phyloP scores from a whole-genome alignment of 345 rosid genomes.

The Syzygium oleosum region DNA sequence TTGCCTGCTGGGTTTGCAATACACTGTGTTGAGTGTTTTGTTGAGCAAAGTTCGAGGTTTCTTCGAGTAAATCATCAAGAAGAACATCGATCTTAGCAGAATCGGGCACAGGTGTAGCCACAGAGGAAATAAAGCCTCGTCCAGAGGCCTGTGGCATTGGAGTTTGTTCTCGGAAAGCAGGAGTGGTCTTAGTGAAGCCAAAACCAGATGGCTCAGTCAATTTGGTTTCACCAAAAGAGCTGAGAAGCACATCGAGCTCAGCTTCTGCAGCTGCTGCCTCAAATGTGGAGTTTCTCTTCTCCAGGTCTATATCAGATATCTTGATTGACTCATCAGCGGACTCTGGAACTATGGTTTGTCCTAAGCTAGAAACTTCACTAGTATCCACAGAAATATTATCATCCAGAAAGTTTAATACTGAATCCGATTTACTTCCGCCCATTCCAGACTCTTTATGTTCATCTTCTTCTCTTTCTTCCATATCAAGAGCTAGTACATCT shows the following conservation, averaged over 20 bases:
- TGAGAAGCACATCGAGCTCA: slow-evolving; percentile 65
- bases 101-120: not conserved
- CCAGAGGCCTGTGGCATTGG: slow-evolving; percentile 7
- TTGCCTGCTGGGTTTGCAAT: slow-evolving; percentile 1
- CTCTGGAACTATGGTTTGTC: not conserved
- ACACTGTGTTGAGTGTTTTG: slow-evolving; percentile 3
- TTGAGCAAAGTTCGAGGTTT: slow-evolving; percentile 23
- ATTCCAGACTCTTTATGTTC: not conserved
- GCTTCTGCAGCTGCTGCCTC: slow-evolving; percentile 19
- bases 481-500: slow-evolving; percentile 11
- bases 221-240: slow-evolving; percentile 33
- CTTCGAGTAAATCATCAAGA: slow-evolving; percentile 57
- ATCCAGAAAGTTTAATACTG: not conserved
- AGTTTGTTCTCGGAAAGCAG: slow-evolving; percentile 1
- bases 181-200: not conserved
- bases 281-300: not conserved
- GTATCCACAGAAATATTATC: not conserved
- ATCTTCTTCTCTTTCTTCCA: not conserved
- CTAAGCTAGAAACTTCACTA: not conserved
- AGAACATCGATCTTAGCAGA: slow-evolving; percentile 25
- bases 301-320: not conserved
- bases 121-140: slow-evolving; percentile 4
- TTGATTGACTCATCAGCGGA: not conserved
- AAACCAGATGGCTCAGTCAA: slow-evolving; percentile 6
- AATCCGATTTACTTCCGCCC: not conserved